These are phyloP conservation scores for Calonectria hongkongensis DNA, from an alignment of 2,329 filamentous ascomycete species.

Conservation along the genomic window DNA sequence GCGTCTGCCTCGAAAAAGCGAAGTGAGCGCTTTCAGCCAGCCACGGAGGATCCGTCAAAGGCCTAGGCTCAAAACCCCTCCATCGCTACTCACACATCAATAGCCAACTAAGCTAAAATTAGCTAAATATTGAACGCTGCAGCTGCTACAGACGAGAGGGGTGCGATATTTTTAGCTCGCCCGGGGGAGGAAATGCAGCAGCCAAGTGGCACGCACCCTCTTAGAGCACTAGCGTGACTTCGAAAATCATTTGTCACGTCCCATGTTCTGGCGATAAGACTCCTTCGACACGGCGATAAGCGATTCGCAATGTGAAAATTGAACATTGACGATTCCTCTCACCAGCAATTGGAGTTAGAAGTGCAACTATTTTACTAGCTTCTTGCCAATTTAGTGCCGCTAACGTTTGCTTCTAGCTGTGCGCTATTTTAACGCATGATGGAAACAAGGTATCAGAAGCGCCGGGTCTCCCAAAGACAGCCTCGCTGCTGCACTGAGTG, in stretches of 20 bases:
- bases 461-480: constrained; percentile 5
- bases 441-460: background rate
- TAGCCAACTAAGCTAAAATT: too few relatives aligned
- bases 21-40: too few relatives aligned
- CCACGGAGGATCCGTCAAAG: too few relatives aligned
- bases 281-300: background rate
- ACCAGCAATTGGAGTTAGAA: background rate
- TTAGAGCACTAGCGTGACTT: background rate
- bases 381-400: background rate
- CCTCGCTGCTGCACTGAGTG: constrained; percentile 11
- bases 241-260: background rate
- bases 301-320: background rate
- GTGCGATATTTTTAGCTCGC: too few relatives aligned
- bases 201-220: too few relatives aligned
- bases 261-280: background rate
- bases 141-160: too few relatives aligned
- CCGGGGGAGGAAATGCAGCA: too few relatives aligned
- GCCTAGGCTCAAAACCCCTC: too few relatives aligned
- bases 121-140: too few relatives aligned
- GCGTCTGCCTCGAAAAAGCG: too few relatives aligned
- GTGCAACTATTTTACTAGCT: background rate
- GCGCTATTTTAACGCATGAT: background rate
- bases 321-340: constrained; percentile 3
- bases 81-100: too few relatives aligned
- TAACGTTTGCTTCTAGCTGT: too few relatives aligned